These are phyloP conservation scores for Boletus rufocinnamomeus DNA, from an alignment of 768 basidiomycete species.

Conservation along the genomic window DNA sequence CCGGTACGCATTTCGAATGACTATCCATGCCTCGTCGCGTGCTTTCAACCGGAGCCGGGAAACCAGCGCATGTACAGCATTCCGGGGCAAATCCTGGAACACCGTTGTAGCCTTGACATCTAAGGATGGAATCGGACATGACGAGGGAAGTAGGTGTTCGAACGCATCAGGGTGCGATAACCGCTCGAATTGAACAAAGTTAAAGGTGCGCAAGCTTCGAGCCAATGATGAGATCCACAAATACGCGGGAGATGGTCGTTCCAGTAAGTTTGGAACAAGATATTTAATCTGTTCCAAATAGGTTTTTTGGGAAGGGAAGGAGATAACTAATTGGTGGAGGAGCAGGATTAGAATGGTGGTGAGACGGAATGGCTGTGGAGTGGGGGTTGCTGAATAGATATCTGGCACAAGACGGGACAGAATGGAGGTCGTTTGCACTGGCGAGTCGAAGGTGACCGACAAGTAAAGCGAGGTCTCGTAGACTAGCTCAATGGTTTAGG, in stretches of 20 bases:
- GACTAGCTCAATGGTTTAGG: constrained; percentile 40
- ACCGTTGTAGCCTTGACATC: neutral
- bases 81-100: constrained; percentile 32
- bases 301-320: constrained; percentile 65
- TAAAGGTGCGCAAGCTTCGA: constrained; percentile 50
- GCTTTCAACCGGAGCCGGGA: constrained; percentile 51
- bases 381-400: constrained; percentile 38
- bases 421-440: constrained; percentile 62
- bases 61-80: constrained; percentile 48
- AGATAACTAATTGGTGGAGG: constrained; percentile 55
- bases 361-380: constrained; percentile 26
- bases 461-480: constrained; percentile 76
- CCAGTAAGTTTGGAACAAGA: constrained; percentile 38
- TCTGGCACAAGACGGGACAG: constrained; percentile 59
- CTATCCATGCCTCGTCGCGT: constrained; percentile 56
- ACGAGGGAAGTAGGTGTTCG: constrained; percentile 21
- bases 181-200: constrained; percentile 54
- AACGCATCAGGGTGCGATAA: constrained; percentile 40
- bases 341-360: constrained; percentile 49
- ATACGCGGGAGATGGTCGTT: constrained; percentile 36
- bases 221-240: constrained; percentile 59
- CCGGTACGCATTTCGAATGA: constrained; percentile 63
- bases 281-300: constrained; percentile 38
- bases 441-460: constrained; percentile 60
- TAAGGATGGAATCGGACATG: constrained; percentile 7